Evolutionary conservation across 345 rosid genomes (phyloP).

Genomic region (Syzygium aromaticum): DNA sequence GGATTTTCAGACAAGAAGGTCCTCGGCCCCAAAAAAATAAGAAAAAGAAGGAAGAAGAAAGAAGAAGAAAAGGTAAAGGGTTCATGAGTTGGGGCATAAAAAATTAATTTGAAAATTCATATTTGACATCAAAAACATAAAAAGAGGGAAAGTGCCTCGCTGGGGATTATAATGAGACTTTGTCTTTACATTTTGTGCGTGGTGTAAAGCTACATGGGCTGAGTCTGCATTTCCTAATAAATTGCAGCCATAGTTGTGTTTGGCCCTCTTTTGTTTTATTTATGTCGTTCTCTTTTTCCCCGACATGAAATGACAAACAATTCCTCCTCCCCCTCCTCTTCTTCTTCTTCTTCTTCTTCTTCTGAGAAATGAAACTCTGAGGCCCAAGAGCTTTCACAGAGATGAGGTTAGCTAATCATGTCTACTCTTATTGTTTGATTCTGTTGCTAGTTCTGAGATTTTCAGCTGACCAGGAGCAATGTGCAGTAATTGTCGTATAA

Average conservation of each 20-base stretch:
- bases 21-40: not conserved
- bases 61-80: not conserved
- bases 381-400: not conserved
- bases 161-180: slow-evolving; percentile 8
- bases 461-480: not conserved
- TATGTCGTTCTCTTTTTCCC: not conserved
- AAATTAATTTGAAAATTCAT: not conserved
- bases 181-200: slow-evolving; percentile 5
- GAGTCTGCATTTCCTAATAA: not conserved
- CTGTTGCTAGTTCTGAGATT: not conserved
- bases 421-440: not conserved
- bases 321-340: not conserved
- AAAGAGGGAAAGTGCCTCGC: not conserved
- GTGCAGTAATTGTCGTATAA: not conserved
- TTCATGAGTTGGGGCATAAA: not conserved
- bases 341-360: not conserved
- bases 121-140: not conserved
- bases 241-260: not conserved
- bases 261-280: not conserved
- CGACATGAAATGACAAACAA: not conserved
- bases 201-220: not conserved
- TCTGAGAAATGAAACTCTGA: not conserved
- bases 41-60: not conserved
- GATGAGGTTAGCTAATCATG: not conserved
- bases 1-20: not conserved